Evolutionary conservation across 1,284 basidiomycete genomes (phyloP).

Genomic region (Ceratobasidium sp.): DNA sequence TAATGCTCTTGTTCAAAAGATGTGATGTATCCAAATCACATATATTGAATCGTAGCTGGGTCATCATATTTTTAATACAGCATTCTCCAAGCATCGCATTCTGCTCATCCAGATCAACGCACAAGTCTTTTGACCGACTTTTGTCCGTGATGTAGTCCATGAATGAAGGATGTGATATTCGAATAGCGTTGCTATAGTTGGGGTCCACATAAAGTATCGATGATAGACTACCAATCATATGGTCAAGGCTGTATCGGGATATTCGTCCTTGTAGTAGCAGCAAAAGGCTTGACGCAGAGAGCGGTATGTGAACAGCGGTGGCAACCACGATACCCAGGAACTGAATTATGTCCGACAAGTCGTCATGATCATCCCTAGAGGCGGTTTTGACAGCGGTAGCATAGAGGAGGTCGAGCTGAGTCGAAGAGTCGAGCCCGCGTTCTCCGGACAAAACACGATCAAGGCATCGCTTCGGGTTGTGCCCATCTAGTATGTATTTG

Average conservation of each 20-base stretch:
- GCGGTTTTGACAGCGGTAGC: too few relatives aligned
- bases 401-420: background rate
- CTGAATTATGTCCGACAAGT: background rate
- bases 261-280: too few relatives aligned
- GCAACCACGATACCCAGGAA: background rate
- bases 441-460: background rate
- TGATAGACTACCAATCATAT: background rate
- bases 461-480: background rate
- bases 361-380: background rate
- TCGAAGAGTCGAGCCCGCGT: background rate
- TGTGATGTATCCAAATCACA: background rate
- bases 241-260: too few relatives aligned
- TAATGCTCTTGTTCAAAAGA: background rate
- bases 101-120: background rate
- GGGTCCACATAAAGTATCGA: constrained; percentile 20
- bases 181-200: background rate
- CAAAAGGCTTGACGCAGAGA: background rate
- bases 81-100: background rate
- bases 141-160: constrained; percentile 21
- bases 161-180: constrained; percentile 34
- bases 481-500: background rate
- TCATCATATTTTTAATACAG: background rate
- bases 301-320: background rate
- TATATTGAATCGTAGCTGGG: constrained; percentile 1
- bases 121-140: background rate